These are phyloP conservation scores for Komagataella pastoris DNA, from an alignment of 805 yeast genomes.

Conservation along the genomic window DNA sequence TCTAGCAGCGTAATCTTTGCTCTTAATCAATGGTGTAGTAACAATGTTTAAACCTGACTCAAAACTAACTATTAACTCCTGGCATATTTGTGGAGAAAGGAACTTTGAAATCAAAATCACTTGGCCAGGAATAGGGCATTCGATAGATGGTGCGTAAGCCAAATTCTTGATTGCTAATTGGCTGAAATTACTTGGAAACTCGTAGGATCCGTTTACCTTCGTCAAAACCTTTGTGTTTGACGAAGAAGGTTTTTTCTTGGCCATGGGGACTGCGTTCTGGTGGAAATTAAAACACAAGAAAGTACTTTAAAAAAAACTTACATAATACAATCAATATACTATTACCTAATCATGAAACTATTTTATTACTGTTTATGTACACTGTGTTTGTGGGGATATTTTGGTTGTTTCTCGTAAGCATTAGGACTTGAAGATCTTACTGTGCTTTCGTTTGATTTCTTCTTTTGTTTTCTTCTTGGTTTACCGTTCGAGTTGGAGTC, in stretches of 20 bases:
- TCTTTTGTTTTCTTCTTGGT: neutral
- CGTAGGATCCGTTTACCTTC: neutral
- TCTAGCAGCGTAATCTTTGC: conserved; percentile 42
- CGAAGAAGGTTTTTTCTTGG: neutral
- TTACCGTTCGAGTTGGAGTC: conserved; percentile 3
- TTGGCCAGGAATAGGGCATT: conserved; percentile 15
- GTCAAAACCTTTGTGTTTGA: neutral
- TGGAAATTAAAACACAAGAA: neutral
- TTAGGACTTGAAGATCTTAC: conserved; percentile 37
- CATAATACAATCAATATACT: neutral
- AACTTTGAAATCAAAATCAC: conserved; percentile 26
- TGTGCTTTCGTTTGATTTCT: conserved; percentile 1
- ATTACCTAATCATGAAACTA: neutral
- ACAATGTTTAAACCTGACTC: conserved; percentile 15
- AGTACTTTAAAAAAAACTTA: too few relatives aligned
- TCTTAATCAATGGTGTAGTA: conserved; percentile 34
- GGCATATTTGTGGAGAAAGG: conserved; percentile 22
- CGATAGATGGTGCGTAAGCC: neutral
- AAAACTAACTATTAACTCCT: conserved; percentile 21
- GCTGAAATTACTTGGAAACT: neutral
- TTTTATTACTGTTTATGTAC: neutral
- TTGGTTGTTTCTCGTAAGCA: conserved; percentile 85
- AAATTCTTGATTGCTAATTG: neutral
- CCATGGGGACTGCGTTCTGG: neutral
- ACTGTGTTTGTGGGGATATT: conserved; percentile 16